Evolutionary conservation across 2,329 filamentous ascomycete species (phyloP), one percentile per base, ranked within the genome.

Genomic region (Microdochium bolleyi): DNA sequence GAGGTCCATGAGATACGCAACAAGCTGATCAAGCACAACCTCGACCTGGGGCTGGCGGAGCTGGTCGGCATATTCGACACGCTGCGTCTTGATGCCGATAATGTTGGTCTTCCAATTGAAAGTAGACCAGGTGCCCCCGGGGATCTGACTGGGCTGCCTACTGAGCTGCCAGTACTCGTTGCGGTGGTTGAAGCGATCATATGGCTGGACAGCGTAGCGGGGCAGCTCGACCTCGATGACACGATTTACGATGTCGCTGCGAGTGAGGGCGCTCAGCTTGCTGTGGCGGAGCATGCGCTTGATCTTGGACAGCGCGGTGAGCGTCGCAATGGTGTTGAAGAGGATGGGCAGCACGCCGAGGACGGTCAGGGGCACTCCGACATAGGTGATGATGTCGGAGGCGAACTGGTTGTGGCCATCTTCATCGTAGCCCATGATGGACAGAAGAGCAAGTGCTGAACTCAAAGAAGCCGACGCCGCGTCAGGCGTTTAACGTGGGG

Each of bases 211-310:
- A 3, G 80, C 83, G 59, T 83, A 84, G 1, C 83, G 76, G 3
- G 83, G 83, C 37, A 86, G 70, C 60, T 87, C 82, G 34, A 86
- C 79, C 62, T 87, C 83, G 37, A 87, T 83, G 51, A 85, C 75
- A 38, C 82, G 79, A 54, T 84, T 85, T 56, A 87, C 79, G 2
- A 86, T 75, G 54, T 84, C 82, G 62, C 79, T 80, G 48, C 83
- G 76, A 13, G 81, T 85, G 48, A 85, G 72, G 0, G 80, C 82
- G 2, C 76, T 77, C 8, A 84, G 68, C n/a, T 73, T 74, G 63
- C 79, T 79, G 52, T 74, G 74, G 16, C 76, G 68, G 3, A 87
- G 74, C 66, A 79, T 78, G 53, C 76, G 77, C 62, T 77, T 78
- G 65, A 87, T 83, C 49, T 77, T 77, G 38, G 80, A 80, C 2